A percentile compares a stretch with the other conserved stretches of the same genome.
Conservation (phyloP, 2,329 filamentous ascomycete species). For the Claviceps purpurea region DNA sequence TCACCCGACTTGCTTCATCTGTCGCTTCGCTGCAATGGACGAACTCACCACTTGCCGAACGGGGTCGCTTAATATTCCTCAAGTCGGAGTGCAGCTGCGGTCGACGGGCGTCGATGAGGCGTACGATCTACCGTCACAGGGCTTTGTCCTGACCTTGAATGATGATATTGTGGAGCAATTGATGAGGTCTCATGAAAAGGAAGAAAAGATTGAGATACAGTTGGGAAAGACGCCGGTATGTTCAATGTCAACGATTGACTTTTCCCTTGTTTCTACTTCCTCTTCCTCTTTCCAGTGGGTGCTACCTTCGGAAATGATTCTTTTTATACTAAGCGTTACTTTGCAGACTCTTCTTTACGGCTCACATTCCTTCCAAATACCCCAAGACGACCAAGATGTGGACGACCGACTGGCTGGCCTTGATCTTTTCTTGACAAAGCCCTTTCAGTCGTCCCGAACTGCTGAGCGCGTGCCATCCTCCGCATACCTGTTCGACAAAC, state of each 20-base stretch:
- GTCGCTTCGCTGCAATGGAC: not conserved
- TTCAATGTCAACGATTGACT: constrained; percentile 8
- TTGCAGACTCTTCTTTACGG: constrained; percentile 41
- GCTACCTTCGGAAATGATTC: not conserved
- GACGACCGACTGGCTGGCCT: constrained; percentile 29
- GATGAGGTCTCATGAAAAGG: constrained; percentile 45
- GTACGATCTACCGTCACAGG: constrained; percentile 36
- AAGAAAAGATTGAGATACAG: constrained; percentile 41
- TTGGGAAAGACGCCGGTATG: constrained; percentile 48
- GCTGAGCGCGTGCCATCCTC: constrained; percentile 37
- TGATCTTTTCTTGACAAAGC: constrained; percentile 43
- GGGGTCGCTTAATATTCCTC: constrained; percentile 42
- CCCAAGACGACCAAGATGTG: constrained; percentile 25
- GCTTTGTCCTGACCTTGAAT: constrained; percentile 44
- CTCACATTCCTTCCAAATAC: constrained; percentile 33
- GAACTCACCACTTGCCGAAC: constrained; percentile 17
- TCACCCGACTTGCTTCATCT: too few species aligned
- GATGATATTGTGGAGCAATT: constrained; percentile 47
- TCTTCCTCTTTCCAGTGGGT: not conserved
- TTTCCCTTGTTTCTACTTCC: constrained; percentile 1
- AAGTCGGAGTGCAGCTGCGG: constrained; percentile 39
- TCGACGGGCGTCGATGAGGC: constrained; percentile 33
- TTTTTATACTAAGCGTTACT: not conserved
- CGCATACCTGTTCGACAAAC: constrained; percentile 35
- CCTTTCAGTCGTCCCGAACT: constrained; percentile 31